A percentile compares a stretch with the other conserved stretches of the same genome.
Conservation (phyloP, 192 early-diverging fungal genomes). For the Coemansia sp. region DNA sequence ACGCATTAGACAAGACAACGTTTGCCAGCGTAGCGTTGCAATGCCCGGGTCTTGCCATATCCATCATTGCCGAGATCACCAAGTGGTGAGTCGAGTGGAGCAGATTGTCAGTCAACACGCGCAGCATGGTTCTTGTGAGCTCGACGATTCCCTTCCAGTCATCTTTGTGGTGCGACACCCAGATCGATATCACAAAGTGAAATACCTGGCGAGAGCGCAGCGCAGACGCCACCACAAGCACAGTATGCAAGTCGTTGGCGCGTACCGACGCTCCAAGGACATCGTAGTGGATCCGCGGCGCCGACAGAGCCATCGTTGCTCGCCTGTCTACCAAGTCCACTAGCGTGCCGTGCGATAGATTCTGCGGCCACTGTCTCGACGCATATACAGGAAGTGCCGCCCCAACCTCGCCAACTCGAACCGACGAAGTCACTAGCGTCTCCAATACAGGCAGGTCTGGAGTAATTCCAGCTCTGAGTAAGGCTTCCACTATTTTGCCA, state of each 20-base stretch:
- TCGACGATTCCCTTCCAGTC: constrained; percentile 15
- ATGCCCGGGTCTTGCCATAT: neutral
- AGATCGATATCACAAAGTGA: constrained; percentile 21
- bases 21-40: neutral
- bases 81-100: constrained; percentile 38
- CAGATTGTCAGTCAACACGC: constrained; percentile 2
- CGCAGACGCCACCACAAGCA: constrained; percentile 8
- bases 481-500: neutral
- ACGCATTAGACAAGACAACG: constrained; percentile 8
- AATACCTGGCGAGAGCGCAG: constrained; percentile 11
- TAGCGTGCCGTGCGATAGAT: neutral
- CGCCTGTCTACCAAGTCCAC: constrained; percentile 8
- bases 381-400: constrained; percentile 19
- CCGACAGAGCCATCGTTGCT: neutral
- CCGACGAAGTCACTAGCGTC: constrained; percentile 19
- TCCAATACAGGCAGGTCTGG: constrained; percentile 17
- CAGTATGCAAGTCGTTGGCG: neutral
- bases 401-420: neutral
- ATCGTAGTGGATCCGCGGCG: constrained; percentile 33
- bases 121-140: constrained; percentile 12
- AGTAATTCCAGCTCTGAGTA: neutral
- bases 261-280: constrained; percentile 23
- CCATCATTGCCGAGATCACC: constrained; percentile 14
- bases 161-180: constrained; percentile 7
- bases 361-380: neutral